Evolutionary conservation across 2,329 filamentous ascomycete genomes (phyloP).

Genomic region (Lizonia empirigonia): DNA sequence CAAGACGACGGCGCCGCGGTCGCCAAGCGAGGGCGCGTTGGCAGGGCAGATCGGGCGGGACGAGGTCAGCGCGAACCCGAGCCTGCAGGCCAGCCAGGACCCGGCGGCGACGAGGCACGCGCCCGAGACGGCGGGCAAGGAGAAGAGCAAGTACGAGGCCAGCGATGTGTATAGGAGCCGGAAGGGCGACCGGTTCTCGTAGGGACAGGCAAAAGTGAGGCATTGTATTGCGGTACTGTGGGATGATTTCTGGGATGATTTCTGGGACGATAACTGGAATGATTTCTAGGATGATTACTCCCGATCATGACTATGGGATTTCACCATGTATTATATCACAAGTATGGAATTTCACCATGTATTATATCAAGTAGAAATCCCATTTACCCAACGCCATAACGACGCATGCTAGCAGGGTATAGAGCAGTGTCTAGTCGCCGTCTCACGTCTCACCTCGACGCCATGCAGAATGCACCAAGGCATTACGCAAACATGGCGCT

Average conservation of each 20-base stretch:
- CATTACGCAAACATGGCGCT: slow-evolving; percentile 40
- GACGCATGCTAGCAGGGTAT: slow-evolving; percentile 43
- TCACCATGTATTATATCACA: too few species aligned
- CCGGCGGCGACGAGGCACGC: slow-evolving; percentile 86
- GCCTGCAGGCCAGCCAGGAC: slow-evolving; percentile 74
- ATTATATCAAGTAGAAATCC: too few species aligned
- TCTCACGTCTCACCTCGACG: too few species aligned
- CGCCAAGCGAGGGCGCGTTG: slow-evolving; percentile 15
- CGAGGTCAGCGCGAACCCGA: slow-evolving; percentile 59
- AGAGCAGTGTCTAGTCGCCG: slow-evolving; percentile 27
- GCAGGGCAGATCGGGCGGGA: slow-evolving; percentile 15
- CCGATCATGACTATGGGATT: too few species aligned
- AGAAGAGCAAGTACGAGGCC: slow-evolving; percentile 92
- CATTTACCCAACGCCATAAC: too few species aligned
- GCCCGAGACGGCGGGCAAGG: slow-evolving; percentile 68
- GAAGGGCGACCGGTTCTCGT: slow-evolving; percentile 82
- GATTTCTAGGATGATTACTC: too few species aligned
- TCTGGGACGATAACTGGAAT: too few species aligned
- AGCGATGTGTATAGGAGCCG: slow-evolving; percentile 73
- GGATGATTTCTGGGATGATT: too few species aligned
- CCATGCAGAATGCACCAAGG: too few species aligned
- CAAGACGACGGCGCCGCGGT: slow-evolving; percentile 17
- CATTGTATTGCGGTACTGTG: too few species aligned
- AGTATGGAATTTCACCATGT: too few species aligned
- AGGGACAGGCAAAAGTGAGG: too few species aligned